Evolutionary conservation across 345 rosid species (phyloP).

Genomic region (Dipteronia sinensis): DNA sequence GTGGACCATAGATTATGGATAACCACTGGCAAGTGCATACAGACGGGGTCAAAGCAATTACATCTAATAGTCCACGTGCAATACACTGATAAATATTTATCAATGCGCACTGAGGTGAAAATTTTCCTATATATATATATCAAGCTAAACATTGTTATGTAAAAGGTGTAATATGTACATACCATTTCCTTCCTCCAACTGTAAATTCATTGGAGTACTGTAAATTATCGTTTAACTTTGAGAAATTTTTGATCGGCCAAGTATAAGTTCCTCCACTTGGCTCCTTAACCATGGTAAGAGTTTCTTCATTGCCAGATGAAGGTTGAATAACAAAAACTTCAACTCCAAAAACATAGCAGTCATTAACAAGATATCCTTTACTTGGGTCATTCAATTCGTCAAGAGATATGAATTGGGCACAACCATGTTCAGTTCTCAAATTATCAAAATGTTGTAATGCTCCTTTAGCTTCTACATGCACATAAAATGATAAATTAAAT

Average conservation of each 20-base stretch:
- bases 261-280: conserved; percentile 27
- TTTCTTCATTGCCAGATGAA: conserved; percentile 13
- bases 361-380: conserved; percentile 26
- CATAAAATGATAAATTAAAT: neutral
- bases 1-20: too few species aligned
- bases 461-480: conserved; percentile 29
- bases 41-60: too few species aligned
- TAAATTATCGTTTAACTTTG: conserved; percentile 14
- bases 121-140: too few species aligned
- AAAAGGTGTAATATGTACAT: too few species aligned
- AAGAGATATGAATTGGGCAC: conserved; percentile 22
- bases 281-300: conserved; percentile 25
- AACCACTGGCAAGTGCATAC: too few species aligned
- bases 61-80: too few species aligned
- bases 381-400: conserved; percentile 22
- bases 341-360: conserved; percentile 43
- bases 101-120: too few species aligned
- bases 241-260: conserved; percentile 36
- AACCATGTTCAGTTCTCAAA: conserved; percentile 37
- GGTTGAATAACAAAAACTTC: conserved; percentile 32
- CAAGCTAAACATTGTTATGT: too few species aligned
- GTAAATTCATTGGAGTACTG: conserved; percentile 25
- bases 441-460: conserved; percentile 22
- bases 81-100: too few species aligned
- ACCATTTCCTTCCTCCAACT: conserved; percentile 42